These are phyloP conservation scores for Chlorella sorokiniana DNA, from an alignment of 139 green algal genomes.

Conservation along the genomic window DNA sequence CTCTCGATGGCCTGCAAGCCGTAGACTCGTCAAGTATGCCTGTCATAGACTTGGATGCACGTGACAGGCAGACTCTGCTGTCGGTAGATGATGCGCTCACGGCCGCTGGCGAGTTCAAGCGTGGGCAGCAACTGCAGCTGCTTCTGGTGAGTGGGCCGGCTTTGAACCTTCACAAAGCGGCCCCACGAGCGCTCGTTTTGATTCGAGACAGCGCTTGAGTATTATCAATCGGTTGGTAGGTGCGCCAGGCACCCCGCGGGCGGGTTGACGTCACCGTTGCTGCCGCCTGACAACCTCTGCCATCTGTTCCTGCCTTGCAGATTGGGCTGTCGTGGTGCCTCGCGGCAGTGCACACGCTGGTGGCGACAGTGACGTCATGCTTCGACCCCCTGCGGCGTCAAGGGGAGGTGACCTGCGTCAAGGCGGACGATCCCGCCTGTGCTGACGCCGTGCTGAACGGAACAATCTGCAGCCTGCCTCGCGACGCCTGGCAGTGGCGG, in stretches of 20 bases:
- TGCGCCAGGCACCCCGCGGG: no score
- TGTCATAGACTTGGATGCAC: background rate
- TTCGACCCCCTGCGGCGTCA: conserved; percentile 11
- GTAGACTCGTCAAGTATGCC: conserved; percentile 2
- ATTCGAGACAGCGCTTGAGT: no score
- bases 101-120: conserved; percentile 39
- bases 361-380: conserved; percentile 18
- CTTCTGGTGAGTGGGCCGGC: conserved; percentile 16
- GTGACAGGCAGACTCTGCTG: background rate
- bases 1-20: background rate
- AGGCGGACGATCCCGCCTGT: conserved; percentile 29
- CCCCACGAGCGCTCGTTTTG: no score
- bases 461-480: conserved; percentile 31
- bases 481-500: conserved; percentile 43
- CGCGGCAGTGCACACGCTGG: conserved; percentile 41
- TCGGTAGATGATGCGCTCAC: conserved; percentile 40
- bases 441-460: background rate
- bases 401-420: conserved; percentile 21
- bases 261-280: background rate
- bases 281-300: background rate
- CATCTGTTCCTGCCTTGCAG: conserved; percentile 13
- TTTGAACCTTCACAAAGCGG: background rate
- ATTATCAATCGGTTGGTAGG: no score
- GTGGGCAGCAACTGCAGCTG: conserved; percentile 35
- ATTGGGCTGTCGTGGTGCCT: conserved; percentile 15